phyloP scores from a whole-genome alignment of 805 yeast genomes.

The Ogataea siamensis region DNA sequence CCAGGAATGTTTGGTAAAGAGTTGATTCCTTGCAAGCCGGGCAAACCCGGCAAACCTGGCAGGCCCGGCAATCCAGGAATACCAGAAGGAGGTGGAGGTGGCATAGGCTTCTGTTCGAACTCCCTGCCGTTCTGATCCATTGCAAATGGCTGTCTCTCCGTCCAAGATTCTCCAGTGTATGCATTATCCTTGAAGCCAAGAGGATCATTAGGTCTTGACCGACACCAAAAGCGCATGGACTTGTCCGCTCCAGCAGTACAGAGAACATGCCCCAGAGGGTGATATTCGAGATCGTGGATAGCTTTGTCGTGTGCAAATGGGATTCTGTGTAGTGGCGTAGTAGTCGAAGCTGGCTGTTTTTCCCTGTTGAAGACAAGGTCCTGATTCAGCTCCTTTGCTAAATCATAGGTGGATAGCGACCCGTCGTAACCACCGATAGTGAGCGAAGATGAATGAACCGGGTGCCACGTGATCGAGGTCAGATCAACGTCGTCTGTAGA shows the following conservation, averaged over 20 bases:
- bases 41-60: slow-evolving; percentile 9
- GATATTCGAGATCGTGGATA: slow-evolving; percentile 84
- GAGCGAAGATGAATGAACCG: slow-evolving; percentile 73
- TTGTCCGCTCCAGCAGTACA: slow-evolving; percentile 94
- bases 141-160: slow-evolving; percentile 24
- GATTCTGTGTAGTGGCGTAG: slow-evolving; percentile 49
- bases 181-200: slow-evolving; percentile 78
- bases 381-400: slow-evolving; percentile 51
- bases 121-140: slow-evolving; percentile 13
- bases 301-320: slow-evolving; percentile 96
- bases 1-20: slow-evolving; percentile 17
- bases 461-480: slow-evolving; percentile 89
- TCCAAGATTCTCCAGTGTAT: slow-evolving; percentile 49
- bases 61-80: slow-evolving; percentile 6
- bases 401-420: slow-evolving; percentile 68
- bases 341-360: slow-evolving; percentile 26
- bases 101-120: slow-evolving; percentile 1
- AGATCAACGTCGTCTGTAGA: slow-evolving; percentile 77
- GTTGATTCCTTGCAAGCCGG: slow-evolving; percentile 10
- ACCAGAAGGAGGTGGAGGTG: slow-evolving; percentile 4
- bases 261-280: slow-evolving; percentile 88
- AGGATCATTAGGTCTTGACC: slow-evolving; percentile 89
- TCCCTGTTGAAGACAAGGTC: slow-evolving; percentile 20
- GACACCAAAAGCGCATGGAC: slow-evolving; percentile 89
- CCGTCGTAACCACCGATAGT: slow-evolving; percentile 92